A percentile compares a stretch with the other conserved stretches of the same genome.
Conservation (phyloP, 495 filamentous ascomycete genomes). For the Jackrogersella minutella region DNA sequence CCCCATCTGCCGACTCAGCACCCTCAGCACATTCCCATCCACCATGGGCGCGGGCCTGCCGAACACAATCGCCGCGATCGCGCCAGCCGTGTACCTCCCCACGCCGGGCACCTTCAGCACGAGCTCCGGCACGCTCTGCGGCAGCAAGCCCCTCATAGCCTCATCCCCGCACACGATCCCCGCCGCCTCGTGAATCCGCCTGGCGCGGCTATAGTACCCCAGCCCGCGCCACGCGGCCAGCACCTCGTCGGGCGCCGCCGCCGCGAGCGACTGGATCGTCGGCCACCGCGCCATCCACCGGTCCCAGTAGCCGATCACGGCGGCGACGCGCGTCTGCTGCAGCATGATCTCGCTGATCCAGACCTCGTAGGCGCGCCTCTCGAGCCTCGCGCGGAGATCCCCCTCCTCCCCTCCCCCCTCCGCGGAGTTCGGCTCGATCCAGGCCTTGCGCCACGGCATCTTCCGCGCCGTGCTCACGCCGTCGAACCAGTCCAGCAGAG, state of each 20-base stretch:
- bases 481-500: slow-evolving; percentile 54
- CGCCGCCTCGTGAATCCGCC: slow-evolving; percentile 51
- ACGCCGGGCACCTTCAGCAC: slow-evolving; percentile 51
- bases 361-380: slow-evolving; percentile 57
- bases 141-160: slow-evolving; percentile 44
- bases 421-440: slow-evolving; percentile 40
- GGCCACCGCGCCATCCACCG: slow-evolving; percentile 56
- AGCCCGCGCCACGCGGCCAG: slow-evolving; percentile 52
- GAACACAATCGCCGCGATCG: slow-evolving; percentile 57
- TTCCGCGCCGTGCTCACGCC: slow-evolving; percentile 42
- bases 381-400: slow-evolving; percentile 36
- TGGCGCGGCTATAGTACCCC: slow-evolving; percentile 57
- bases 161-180: slow-evolving; percentile 43
- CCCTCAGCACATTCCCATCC: slow-evolving; percentile 58
- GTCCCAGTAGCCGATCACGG: slow-evolving; percentile 55
- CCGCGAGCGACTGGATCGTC: slow-evolving; percentile 48
- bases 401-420: no score
- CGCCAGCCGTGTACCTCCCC: slow-evolving; percentile 57
- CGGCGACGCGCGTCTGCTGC: slow-evolving; percentile 59
- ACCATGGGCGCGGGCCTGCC: slow-evolving; percentile 55
- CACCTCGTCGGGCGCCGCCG: slow-evolving; percentile 49
- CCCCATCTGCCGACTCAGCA: slow-evolving; percentile 54
- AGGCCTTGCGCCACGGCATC: slow-evolving; percentile 60
- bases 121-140: slow-evolving; percentile 42
- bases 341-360: slow-evolving; percentile 62